These are phyloP conservation scores for Cicer cuneatum DNA, from an alignment of 306 rosid genomes.

Conservation along the genomic window DNA sequence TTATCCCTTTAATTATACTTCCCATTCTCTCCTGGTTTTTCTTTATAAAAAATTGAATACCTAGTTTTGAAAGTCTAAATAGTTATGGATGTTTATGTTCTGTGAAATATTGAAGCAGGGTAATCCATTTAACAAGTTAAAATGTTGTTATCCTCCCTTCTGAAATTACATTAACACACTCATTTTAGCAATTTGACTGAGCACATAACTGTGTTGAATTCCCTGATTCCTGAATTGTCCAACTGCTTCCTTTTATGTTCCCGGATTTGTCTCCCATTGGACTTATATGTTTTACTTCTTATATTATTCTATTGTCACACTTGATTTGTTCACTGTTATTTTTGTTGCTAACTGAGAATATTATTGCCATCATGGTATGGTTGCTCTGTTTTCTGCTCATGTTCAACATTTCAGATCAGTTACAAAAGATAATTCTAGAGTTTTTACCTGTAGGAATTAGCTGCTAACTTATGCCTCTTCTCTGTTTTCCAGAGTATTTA, in stretches of 20 bases:
- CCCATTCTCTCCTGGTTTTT: slow-evolving; percentile 7
- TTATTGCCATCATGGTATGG: slow-evolving; percentile 11
- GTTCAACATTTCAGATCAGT: slow-evolving; percentile 31
- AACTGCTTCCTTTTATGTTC: slow-evolving; percentile 26
- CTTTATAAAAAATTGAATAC: neutral
- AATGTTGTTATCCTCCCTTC: neutral
- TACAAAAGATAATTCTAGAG: slow-evolving; percentile 14
- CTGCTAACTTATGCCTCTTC: slow-evolving; percentile 37
- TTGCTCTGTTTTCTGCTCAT: slow-evolving; percentile 25
- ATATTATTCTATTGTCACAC: neutral
- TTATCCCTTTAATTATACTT: neutral
- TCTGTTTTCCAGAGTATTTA: slow-evolving; percentile 75
- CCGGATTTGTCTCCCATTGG: slow-evolving; percentile 17
- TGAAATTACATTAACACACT: slow-evolving; percentile 19
- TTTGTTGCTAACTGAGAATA: slow-evolving; percentile 37
- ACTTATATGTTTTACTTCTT: slow-evolving; percentile 1
- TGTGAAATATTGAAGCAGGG: neutral
- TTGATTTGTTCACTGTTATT: slow-evolving; percentile 26
- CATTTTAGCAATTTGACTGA: slow-evolving; percentile 11
- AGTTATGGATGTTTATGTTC: neutral
- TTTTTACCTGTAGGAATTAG: slow-evolving; percentile 24
- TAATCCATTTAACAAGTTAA: slow-evolving; percentile 31
- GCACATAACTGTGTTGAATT: slow-evolving; percentile 3
- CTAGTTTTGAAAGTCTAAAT: slow-evolving; percentile 9
- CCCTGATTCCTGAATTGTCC: slow-evolving; percentile 6